Percentiles rank a stretch among this genome's conserved stretches.
Conservation (phyloP, 2,329 filamentous ascomycete species). For the Hypoxylon sp. region DNA sequence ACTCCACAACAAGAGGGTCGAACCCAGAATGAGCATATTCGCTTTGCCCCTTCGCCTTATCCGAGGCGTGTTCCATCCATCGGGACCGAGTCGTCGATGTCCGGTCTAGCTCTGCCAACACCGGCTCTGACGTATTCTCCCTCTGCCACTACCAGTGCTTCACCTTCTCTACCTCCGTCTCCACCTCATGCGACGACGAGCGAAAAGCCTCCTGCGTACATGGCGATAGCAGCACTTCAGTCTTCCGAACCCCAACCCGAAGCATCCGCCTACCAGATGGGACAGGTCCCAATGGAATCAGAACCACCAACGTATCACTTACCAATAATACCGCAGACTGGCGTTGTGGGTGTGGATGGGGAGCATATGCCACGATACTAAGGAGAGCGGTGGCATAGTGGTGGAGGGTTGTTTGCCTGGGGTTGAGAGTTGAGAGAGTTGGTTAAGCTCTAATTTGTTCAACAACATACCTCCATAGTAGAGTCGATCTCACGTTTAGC, state of each 20-base stretch:
- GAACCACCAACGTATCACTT: conserved; percentile 38
- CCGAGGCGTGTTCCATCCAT: conserved; percentile 28
- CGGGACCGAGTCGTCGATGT: conserved; percentile 36
- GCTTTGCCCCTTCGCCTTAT: conserved; percentile 32
- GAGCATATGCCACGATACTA: conserved; percentile 45
- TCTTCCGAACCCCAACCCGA: conserved; percentile 42
- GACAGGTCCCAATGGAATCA: conserved; percentile 32
- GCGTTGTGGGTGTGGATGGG: conserved; percentile 30
- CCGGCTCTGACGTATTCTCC: conserved; percentile 41
- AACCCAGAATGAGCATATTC: conserved; percentile 24
- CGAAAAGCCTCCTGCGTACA: conserved; percentile 40
- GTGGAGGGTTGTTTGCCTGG: background rate
- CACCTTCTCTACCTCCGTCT: conserved; percentile 24
- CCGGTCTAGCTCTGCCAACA: conserved; percentile 38
- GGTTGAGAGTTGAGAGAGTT: background rate
- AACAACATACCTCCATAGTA: background rate
- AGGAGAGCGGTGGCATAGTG: background rate
- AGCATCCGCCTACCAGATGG: conserved; percentile 40
- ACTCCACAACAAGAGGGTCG: conserved; percentile 10
- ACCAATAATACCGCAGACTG: conserved; percentile 22
- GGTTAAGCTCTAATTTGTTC: conserved; percentile 2
- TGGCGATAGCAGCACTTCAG: conserved; percentile 26
- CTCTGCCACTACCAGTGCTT: conserved; percentile 16
- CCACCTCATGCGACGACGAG: conserved; percentile 11
- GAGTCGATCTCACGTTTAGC: conserved; percentile 10